phyloP scores from a whole-genome alignment of 2,329 filamentous ascomycete species.

The Diaporthe sp. region DNA sequence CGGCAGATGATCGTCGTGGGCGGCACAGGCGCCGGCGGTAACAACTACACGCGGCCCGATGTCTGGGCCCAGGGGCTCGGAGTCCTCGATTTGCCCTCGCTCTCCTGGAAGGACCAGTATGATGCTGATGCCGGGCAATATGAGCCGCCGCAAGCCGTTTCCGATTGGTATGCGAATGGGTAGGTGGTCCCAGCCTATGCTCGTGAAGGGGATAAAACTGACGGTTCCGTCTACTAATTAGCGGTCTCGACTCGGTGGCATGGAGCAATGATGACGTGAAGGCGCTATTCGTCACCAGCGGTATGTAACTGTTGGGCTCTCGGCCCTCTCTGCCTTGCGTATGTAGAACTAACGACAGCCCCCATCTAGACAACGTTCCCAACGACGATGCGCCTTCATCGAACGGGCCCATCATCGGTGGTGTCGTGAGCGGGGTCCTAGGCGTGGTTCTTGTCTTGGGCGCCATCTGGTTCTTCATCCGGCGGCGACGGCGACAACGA shows the following conservation, averaged over 20 bases:
- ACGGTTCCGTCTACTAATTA: not conserved
- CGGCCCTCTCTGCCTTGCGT: not conserved
- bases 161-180: slow-evolving; percentile 1
- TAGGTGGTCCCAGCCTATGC: not conserved
- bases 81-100: not conserved
- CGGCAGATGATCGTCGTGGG: not conserved
- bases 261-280: not conserved
- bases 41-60: not conserved
- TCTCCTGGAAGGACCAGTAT: not conserved
- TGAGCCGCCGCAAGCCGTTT: not conserved
- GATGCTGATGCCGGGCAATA: not conserved
- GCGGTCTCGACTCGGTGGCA: not conserved
- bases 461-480: not conserved
- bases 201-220: not conserved
- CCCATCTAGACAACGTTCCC: not conserved
- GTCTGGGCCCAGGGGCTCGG: not conserved
- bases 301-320: not conserved
- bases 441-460: not conserved
- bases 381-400: not conserved
- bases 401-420: not conserved
- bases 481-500: not conserved
- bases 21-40: not conserved
- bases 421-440: not conserved
- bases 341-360: not conserved
- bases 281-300: not conserved